Base-by-base conservation (phyloP, 305 asterid genomes). In the Caryopteris hybrid region DNA sequence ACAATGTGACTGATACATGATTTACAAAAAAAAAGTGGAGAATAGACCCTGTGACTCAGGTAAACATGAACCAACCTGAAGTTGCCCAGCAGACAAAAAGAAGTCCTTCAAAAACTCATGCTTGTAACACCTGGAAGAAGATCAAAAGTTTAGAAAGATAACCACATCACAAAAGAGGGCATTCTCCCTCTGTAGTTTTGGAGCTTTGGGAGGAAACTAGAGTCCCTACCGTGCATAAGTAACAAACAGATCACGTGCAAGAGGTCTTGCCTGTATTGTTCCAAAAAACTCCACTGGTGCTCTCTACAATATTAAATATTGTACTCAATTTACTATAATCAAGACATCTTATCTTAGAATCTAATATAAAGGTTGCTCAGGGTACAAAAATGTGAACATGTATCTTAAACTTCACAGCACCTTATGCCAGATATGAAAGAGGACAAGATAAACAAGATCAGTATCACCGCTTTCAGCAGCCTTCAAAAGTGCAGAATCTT, bases 381-480 rank as follows among this genome's bases (percentile, higher is more conserved):
- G 52, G 25, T 41, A 71, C 22, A 23, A 20, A 22, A 43, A 55
- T 34, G 16, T 51, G 27, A 52, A 51, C 57, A 64, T 60, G 11
- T 39, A 58, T 48, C 29, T 54, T 31, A 66, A 69, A 56, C 58
- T 46, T 71, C 68, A 58, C 45, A 18, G 52, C 72, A 91, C 99
- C 99, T 94, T 94, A 72, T 81, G 89, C 97, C 96, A 85, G 65
- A 91, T 83, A 74, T 94, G 98, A 74, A 94, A 91, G 76, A 94
- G 76, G 70, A 91, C 99, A 74, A 94, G 99, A 77, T 91, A 94
- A 47, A 91, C 92, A 42, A 94, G 96, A 88, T 94, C 99, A 16
- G 98, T 94, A 76, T 94, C 99, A 63, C 99, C 98, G 63, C 95
- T 85, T 84, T 94, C 97, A 38, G 84, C 79, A 50, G 98, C 90